Evolutionary conservation across 2,329 filamentous ascomycete genomes (phyloP).

Genomic region (Aspergillus sp.): DNA sequence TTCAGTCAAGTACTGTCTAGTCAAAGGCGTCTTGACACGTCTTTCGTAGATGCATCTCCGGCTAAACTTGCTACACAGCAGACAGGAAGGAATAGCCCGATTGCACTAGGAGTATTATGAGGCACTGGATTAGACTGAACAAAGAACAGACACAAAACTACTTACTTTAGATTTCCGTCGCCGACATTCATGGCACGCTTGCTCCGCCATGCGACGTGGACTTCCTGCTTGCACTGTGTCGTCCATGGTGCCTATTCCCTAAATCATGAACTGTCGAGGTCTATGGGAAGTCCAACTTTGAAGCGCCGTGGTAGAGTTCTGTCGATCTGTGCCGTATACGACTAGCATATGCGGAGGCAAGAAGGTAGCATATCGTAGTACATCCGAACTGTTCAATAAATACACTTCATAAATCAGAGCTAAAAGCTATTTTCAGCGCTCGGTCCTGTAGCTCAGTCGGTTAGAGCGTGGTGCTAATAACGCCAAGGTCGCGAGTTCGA

Average conservation of each 20-base stretch:
- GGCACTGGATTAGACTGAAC: background rate
- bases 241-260: background rate
- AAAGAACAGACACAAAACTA: background rate
- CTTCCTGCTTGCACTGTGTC: background rate
- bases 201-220: constrained; percentile 8
- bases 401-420: no score
- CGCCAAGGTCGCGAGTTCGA: constrained; percentile 2
- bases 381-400: background rate
- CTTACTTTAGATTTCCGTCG: constrained; percentile 28
- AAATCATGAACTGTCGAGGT: no score
- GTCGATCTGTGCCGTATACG: background rate
- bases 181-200: constrained; percentile 29
- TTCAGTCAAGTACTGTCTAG: constrained; percentile 40
- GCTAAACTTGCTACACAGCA: constrained; percentile 37
- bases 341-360: background rate
- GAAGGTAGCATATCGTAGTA: background rate
- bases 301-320: background rate
- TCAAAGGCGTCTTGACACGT: constrained; percentile 42
- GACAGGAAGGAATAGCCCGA: constrained; percentile 31
- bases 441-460: constrained; percentile 1
- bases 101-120: constrained; percentile 24
- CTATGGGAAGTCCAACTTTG: no score
- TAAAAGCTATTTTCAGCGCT: background rate
- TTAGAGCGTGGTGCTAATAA: constrained; percentile 3
- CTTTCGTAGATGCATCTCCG: constrained; percentile 44